Evolutionary conservation across 192 early-diverging fungal species (phyloP).

Genomic region (Backusella circina): DNA sequence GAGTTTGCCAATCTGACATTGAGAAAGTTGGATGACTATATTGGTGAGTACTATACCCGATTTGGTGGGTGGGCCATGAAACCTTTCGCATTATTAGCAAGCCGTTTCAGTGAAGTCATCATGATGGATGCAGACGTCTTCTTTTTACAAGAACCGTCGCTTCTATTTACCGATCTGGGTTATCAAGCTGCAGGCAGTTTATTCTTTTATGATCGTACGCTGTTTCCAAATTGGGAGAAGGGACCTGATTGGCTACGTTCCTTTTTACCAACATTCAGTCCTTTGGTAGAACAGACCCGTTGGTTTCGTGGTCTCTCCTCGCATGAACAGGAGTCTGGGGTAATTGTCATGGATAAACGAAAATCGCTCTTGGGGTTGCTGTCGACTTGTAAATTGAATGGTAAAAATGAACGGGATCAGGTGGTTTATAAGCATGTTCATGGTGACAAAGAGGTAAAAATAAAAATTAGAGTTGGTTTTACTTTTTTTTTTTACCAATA

Average conservation of each 20-base stretch:
- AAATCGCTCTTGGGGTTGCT: conserved; percentile 46
- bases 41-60: conserved; percentile 35
- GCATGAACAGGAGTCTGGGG: conserved; percentile 62
- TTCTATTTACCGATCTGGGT: conserved; percentile 41
- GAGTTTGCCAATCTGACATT: conserved; percentile 36
- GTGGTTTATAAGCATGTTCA: conserved; percentile 40
- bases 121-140: conserved; percentile 65
- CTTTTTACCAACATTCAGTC: conserved; percentile 24
- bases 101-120: conserved; percentile 55
- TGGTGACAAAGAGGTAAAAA: conserved; percentile 62
- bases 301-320: conserved; percentile 20
- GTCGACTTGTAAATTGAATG: conserved; percentile 50
- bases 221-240: conserved; percentile 38
- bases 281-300: conserved; percentile 24
- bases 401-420: conserved; percentile 40
- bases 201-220: conserved; percentile 61
- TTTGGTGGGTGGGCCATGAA: conserved; percentile 61
- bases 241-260: conserved; percentile 32
- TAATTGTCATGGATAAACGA: conserved; percentile 50
- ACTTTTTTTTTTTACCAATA: background rate
- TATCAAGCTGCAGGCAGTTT: conserved; percentile 45
- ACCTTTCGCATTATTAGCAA: conserved; percentile 59
- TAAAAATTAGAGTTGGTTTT: background rate
- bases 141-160: conserved; percentile 56
- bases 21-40: conserved; percentile 30